phyloP scores from a whole-genome alignment of 2,329 filamentous ascomycete genomes.

The Scedosporium aurantiacum region DNA sequence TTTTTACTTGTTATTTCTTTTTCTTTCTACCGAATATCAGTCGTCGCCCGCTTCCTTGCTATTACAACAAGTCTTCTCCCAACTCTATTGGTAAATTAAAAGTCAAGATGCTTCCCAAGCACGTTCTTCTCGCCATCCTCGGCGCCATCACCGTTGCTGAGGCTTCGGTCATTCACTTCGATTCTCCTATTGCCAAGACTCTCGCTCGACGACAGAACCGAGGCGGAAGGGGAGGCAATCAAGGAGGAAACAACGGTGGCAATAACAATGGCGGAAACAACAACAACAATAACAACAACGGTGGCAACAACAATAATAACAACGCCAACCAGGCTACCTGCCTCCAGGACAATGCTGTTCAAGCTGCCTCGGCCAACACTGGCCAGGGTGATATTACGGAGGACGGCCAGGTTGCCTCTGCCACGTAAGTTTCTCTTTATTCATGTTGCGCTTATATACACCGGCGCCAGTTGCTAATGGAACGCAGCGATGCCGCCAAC shows the following conservation, averaged over 20 bases:
- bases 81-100: too few relatives aligned
- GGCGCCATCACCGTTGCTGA: conserved; percentile 34
- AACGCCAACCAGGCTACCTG: conserved; percentile 8
- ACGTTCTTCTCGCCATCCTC: conserved; percentile 35
- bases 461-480: conserved; percentile 8
- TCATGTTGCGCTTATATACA: conserved; percentile 11
- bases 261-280: conserved; percentile 8
- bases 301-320: conserved; percentile 12
- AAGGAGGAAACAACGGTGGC: conserved; percentile 10
- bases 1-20: conserved; percentile 16
- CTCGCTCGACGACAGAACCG: conserved; percentile 31
- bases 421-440: conserved; percentile 30
- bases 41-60: too few relatives aligned
- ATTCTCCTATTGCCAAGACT: conserved; percentile 23
- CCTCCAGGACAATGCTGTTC: background rate
- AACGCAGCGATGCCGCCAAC: conserved; percentile 40
- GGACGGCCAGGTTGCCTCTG: conserved; percentile 37
- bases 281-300: conserved; percentile 12
- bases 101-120: conserved; percentile 41
- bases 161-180: conserved; percentile 29
- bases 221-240: conserved; percentile 12
- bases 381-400: background rate
- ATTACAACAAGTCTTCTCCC: too few relatives aligned
- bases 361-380: background rate
- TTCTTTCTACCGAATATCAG: background rate